Evolutionary conservation across 1,284 basidiomycete genomes (phyloP).

Genomic region (Apiotrichum domesticum): DNA sequence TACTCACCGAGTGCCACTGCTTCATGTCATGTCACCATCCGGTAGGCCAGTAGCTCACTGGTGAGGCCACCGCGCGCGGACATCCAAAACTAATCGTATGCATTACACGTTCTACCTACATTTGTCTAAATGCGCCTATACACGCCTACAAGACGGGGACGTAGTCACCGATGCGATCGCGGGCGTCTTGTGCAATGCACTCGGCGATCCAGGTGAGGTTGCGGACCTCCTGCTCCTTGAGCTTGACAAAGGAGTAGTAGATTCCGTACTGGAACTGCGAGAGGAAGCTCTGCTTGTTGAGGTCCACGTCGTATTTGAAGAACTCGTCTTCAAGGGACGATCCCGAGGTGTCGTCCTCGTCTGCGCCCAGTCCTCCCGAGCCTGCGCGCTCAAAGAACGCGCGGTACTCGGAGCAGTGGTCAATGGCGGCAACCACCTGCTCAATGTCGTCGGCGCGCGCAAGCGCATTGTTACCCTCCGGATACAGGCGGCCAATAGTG

Average conservation of each 20-base stretch:
- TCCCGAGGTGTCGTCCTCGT: conserved; percentile 35
- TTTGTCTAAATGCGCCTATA: neutral
- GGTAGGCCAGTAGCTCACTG: no score
- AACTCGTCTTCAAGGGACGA: conserved; percentile 82
- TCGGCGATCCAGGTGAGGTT: conserved; percentile 97
- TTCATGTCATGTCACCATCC: no score
- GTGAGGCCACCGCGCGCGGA: no score
- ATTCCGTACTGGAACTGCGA: conserved; percentile 92
- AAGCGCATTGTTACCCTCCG: conserved; percentile 89
- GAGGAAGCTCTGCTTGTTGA: conserved; percentile 89
- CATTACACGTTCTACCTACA: neutral
- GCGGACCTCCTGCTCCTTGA: conserved; percentile 99
- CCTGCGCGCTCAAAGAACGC: conserved; percentile 72
- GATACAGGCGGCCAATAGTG: conserved; percentile 84
- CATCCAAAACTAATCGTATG: neutral
- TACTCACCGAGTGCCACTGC: no score
- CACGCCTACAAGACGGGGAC: conserved; percentile 61
- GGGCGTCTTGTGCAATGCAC: conserved; percentile 88
- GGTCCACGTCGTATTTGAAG: conserved; percentile 86
- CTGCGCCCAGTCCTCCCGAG: conserved; percentile 8
- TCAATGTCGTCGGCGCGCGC: conserved; percentile 94
- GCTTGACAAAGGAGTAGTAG: conserved; percentile 89
- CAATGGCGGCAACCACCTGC: conserved; percentile 81
- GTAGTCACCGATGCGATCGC: conserved; percentile 83
- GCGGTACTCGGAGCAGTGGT: conserved; percentile 82